Conservation (phyloP, 2,329 filamentous ascomycete genomes). For the Pseudogymnoascus sp. region DNA sequence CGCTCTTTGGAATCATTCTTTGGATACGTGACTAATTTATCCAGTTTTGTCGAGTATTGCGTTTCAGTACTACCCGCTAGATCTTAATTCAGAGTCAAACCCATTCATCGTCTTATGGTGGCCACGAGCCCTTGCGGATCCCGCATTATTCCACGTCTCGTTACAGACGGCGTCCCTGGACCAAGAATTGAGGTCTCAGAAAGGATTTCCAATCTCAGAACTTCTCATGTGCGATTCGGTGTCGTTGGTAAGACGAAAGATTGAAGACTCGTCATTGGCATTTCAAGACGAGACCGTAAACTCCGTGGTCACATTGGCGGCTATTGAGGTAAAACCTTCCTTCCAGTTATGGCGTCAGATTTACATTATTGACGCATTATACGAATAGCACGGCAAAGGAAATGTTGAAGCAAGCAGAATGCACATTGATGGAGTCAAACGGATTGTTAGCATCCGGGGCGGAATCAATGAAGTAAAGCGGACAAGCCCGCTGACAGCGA, state of each 20-base stretch:
- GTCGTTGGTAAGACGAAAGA: constrained; percentile 40
- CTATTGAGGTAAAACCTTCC: constrained; percentile 41
- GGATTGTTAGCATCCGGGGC: constrained; percentile 40
- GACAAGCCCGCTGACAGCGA: constrained; percentile 43
- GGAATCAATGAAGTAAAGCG: constrained; percentile 40
- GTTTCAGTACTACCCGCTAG: constrained; percentile 51
- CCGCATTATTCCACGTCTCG: constrained; percentile 49
- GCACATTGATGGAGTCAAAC: constrained; percentile 42
- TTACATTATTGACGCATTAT: constrained; percentile 10
- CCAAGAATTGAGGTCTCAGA: constrained; percentile 42
- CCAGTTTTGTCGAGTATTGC: constrained; percentile 48
- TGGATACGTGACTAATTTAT: constrained; percentile 15
- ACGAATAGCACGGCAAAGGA: constrained; percentile 42
- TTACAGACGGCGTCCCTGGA: constrained; percentile 50
- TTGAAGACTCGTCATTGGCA: constrained; percentile 38
- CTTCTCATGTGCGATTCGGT: constrained; percentile 50
- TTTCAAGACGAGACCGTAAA: constrained; percentile 47
- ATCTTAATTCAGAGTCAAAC: constrained; percentile 43
- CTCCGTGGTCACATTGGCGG: constrained; percentile 47
- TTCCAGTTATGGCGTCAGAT: neutral
- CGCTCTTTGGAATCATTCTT: neutral
- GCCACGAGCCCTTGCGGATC: constrained; percentile 47
- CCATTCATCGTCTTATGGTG: constrained; percentile 53
- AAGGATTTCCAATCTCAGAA: constrained; percentile 44
- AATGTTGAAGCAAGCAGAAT: constrained; percentile 36